Percentiles rank a stretch among this genome's conserved stretches.
Conservation (phyloP, 2,329 filamentous ascomycete species). For the Cryphonectria nitschkei region DNA sequence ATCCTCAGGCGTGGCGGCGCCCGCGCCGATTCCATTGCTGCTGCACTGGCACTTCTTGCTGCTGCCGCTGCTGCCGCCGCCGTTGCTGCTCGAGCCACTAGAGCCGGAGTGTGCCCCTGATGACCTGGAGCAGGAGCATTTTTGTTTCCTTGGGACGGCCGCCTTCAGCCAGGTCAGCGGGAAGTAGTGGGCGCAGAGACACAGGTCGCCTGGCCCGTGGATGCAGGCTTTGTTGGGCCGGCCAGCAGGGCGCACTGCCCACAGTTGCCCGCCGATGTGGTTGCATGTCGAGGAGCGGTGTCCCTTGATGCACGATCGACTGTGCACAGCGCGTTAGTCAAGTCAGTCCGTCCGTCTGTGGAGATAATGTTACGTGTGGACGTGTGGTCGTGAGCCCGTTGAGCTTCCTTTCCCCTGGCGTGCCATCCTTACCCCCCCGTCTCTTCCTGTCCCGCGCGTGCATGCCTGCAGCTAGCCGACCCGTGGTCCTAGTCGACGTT, state of each 20-base stretch:
- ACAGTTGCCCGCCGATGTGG: slow-evolving; percentile 44
- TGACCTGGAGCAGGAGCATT: slow-evolving; percentile 50
- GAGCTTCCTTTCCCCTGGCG: no score
- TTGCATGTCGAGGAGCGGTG: slow-evolving; percentile 77
- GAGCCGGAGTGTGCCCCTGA: background rate
- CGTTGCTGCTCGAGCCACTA: background rate
- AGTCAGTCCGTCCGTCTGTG: no score
- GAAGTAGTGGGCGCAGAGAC: slow-evolving; percentile 49
- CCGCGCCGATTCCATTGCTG: slow-evolving; percentile 30
- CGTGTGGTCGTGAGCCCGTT: background rate
- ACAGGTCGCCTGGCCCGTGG: slow-evolving; percentile 66
- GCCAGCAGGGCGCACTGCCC: slow-evolving; percentile 69
- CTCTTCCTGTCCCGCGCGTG: background rate
- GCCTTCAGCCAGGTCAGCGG: slow-evolving; percentile 48
- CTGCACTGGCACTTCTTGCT: slow-evolving; percentile 25
- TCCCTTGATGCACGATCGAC: slow-evolving; percentile 75
- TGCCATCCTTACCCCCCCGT: no score
- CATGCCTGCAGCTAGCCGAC: slow-evolving; percentile 16
- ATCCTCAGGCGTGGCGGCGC: slow-evolving; percentile 29
- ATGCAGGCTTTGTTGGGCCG: slow-evolving; percentile 72
- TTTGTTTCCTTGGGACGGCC: slow-evolving; percentile 62
- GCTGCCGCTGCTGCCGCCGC: background rate
- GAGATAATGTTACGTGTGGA: background rate
- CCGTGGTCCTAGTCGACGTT: background rate
- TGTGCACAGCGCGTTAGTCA: slow-evolving; percentile 38